Percentiles rank a stretch among this genome's conserved stretches.
Conservation (phyloP, 805 yeast genomes). For the Yamadazyma philogaea region DNA sequence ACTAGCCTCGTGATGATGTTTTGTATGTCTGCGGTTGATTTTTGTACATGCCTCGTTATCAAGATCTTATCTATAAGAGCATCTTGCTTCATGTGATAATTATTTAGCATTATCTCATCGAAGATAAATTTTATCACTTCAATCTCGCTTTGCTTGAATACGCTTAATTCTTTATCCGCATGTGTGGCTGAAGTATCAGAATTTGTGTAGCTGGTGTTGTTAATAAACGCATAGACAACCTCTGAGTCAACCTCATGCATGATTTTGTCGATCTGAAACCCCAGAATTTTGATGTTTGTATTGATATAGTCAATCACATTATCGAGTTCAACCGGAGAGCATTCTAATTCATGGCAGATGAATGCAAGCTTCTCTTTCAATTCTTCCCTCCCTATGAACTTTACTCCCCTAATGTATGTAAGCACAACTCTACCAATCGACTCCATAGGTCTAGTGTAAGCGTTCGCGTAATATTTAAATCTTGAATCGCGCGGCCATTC, state of each 20-base stretch:
- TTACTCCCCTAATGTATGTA: constrained; percentile 29
- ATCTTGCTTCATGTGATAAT: constrained; percentile 8
- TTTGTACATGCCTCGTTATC: constrained; percentile 16
- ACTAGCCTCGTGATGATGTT: constrained; percentile 10
- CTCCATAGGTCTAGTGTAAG: constrained; percentile 1
- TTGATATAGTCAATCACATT: constrained; percentile 27
- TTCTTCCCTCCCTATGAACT: constrained; percentile 19
- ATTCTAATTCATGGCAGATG: constrained; percentile 14
- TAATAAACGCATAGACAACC: constrained; percentile 34
- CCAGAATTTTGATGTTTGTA: constrained; percentile 30
- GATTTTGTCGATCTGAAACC: constrained; percentile 42
- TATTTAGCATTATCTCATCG: constrained; percentile 30
- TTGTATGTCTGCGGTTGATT: constrained; percentile 36
- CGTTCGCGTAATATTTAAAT: background rate
- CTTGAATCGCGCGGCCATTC: background rate
- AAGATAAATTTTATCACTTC: constrained; percentile 44
- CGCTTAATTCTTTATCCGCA: constrained; percentile 37
- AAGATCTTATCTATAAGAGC: constrained; percentile 5
- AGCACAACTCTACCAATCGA: constrained; percentile 16
- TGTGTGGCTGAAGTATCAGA: background rate
- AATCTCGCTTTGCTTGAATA: constrained; percentile 36
- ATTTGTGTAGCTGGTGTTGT: background rate
- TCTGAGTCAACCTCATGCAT: constrained; percentile 34
- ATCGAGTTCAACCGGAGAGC: constrained; percentile 1
- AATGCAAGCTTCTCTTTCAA: constrained; percentile 21